Conservation (phyloP, 2,329 filamentous ascomycete species). For the Fusarium drepaniforme region DNA sequence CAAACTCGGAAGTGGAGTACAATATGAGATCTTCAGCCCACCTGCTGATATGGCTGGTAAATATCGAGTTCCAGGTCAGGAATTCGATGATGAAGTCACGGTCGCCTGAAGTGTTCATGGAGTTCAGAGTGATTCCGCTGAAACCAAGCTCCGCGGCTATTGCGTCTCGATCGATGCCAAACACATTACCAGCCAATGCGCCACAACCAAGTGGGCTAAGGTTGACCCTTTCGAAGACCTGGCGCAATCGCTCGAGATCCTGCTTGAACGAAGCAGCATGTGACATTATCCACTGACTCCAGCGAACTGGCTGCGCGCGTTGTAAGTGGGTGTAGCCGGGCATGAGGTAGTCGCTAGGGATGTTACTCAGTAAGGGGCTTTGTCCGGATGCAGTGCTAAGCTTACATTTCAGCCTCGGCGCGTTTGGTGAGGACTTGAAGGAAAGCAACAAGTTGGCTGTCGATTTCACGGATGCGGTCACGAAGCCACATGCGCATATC, state of each 20-base stretch:
- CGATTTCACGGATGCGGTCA: too few species aligned
- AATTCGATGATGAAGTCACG: slow-evolving; percentile 81
- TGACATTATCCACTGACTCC: too few species aligned
- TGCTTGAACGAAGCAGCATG: slow-evolving; percentile 26
- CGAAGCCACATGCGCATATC: too few species aligned
- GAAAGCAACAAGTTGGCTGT: too few species aligned
- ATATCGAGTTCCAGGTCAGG: slow-evolving; percentile 76
- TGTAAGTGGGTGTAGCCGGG: too few species aligned
- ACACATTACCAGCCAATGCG: slow-evolving; percentile 44
- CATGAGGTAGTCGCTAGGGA: slow-evolving; percentile 15
- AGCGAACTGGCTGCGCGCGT: too few species aligned
- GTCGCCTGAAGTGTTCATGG: slow-evolving; percentile 76
- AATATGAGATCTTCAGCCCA: slow-evolving; percentile 82
- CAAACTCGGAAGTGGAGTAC: slow-evolving; percentile 42
- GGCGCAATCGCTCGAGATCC: not conserved
- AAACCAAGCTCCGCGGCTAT: slow-evolving; percentile 76
- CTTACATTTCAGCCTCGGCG: slow-evolving; percentile 33
- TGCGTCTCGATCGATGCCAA: slow-evolving; percentile 47
- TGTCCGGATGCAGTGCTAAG: slow-evolving; percentile 24
- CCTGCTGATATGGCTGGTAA: slow-evolving; percentile 78
- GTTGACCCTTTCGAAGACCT: too few species aligned
- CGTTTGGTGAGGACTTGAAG: too few species aligned
- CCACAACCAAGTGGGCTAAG: slow-evolving; percentile 18
- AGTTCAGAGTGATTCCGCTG: slow-evolving; percentile 75
- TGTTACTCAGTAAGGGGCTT: slow-evolving; percentile 36